Percentiles rank a stretch among this genome's conserved stretches.
phyloP scores from a whole-genome alignment of 2,329 filamentous ascomycete genomes.

The Hypomyces rosellus region DNA sequence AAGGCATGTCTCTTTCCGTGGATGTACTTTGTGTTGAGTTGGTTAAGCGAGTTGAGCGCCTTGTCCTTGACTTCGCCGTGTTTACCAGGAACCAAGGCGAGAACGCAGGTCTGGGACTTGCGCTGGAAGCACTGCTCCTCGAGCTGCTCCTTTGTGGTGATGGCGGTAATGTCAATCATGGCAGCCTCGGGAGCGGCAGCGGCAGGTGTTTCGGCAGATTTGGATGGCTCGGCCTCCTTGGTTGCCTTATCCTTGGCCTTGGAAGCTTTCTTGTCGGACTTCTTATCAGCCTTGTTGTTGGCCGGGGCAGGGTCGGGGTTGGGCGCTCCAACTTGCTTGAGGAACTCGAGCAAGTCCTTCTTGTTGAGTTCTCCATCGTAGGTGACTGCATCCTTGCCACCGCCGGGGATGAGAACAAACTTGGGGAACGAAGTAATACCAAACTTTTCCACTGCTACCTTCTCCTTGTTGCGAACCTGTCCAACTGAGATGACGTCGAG shows the following conservation, averaged over 20 bases:
- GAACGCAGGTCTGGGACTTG: constrained; percentile 76
- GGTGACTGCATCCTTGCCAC: constrained; percentile 58
- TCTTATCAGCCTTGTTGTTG: constrained; percentile 24
- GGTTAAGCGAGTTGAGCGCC: constrained; percentile 58
- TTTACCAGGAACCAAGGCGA: constrained; percentile 60
- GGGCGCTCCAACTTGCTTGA: constrained; percentile 70
- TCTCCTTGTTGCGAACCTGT: constrained; percentile 79
- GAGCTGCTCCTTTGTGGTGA: constrained; percentile 59
- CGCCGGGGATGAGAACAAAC: constrained; percentile 70
- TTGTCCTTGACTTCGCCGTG: constrained; percentile 46
- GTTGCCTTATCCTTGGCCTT: constrained; percentile 31
- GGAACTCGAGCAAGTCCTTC: constrained; percentile 71
- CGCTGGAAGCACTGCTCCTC: constrained; percentile 64
- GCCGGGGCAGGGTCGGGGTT: constrained; percentile 63
- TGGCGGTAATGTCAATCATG: constrained; percentile 57
- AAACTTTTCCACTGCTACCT: constrained; percentile 63
- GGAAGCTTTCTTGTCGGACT: constrained; percentile 32
- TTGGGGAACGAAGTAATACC: constrained; percentile 73
- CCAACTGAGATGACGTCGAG: constrained; percentile 71
- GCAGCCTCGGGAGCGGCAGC: constrained; percentile 20
- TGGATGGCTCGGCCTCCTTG: constrained; percentile 19
- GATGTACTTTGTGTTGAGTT: constrained; percentile 70
- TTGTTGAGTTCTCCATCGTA: constrained; percentile 86
- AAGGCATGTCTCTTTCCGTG: constrained; percentile 64
- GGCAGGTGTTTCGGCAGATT: constrained; percentile 24